Base-by-base conservation (phyloP, 371 early-diverging fungal genomes). In the Nematocida sp. region DNA sequence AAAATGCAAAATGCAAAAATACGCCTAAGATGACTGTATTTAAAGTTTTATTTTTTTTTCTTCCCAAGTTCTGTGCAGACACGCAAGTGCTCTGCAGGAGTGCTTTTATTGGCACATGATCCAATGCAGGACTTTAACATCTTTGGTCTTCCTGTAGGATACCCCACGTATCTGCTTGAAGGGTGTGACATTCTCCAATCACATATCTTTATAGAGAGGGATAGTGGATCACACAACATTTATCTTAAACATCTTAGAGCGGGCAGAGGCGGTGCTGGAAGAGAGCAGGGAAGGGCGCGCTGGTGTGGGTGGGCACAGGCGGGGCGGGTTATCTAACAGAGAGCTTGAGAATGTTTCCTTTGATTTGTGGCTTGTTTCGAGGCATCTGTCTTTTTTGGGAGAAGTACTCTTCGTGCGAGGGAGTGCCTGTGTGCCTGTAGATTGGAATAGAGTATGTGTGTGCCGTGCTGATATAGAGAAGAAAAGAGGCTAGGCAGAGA, bases 141-240 rank as follows among this genome's bases (percentile, higher is more conserved):
- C n/a, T 19, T 32, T 34, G 27, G 43, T n/a, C 34, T n/a, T 19
- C 51, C 37, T 34, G 25, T 70, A 29, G 37, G 60, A 60, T 43
- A 21, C 31, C 67, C 74, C 76, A 76, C 67, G 51, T 40, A 29
- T 46, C 43, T 43, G 38, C 49, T 46, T 70, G 34, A 43, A 62
- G 63, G n/a, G 74, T 70, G 74, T 70, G 74, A 58, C 56, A 70
- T 70, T 32, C 74, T 70, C 40, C 58, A 70, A 70, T 70, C 74
- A 57, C 74, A 70, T 57, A 70, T n/a, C n/a, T 60, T 70, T 46
- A 70, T 70, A 43, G 60, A 50, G 74, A 29, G 74, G 74, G 74
- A 70, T 70, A 70, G 74, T 70, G 74, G 74, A 58, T 70, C 74
- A 70, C 74, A 70, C 74, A 67, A 70, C 62, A 70, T 63, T 63